These are phyloP conservation scores for Argentina anserina DNA, from an alignment of 306 rosid genomes.

Conservation along the genomic window DNA sequence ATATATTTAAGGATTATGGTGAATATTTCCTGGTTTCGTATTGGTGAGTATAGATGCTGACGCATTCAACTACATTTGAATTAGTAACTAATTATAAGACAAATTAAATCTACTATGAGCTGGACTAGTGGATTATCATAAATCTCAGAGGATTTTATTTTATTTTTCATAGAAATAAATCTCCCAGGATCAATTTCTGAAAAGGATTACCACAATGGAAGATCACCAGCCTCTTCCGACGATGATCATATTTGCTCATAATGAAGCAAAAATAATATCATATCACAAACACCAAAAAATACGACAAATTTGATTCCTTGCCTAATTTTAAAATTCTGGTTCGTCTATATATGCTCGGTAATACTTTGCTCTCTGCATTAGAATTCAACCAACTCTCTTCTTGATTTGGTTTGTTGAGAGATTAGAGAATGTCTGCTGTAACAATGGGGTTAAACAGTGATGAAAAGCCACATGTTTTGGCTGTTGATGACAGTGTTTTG, in stretches of 20 bases:
- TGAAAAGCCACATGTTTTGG: constrained; percentile 28
- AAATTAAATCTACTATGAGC: constrained; percentile 1
- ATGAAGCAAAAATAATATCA: neutral
- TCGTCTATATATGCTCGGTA: neutral
- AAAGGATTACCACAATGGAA: neutral
- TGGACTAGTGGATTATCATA: neutral
- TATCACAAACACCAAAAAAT: constrained; percentile 9
- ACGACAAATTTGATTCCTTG: constrained; percentile 14
- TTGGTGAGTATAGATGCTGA: neutral
- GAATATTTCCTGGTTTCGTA: neutral
- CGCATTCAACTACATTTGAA: neutral
- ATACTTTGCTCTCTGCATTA: too few species aligned
- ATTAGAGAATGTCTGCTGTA: neutral
- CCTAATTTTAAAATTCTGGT: neutral
- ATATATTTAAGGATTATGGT: neutral
- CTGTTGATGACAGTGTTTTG: constrained; percentile 29
- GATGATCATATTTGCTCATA: neutral
- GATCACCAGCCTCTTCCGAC: neutral
- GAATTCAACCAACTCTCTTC: neutral
- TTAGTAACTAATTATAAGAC: neutral
- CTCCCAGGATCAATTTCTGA: constrained; percentile 5
- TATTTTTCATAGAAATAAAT: constrained; percentile 6
- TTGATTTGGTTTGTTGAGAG: neutral
- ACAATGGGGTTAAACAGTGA: neutral
- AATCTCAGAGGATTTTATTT: neutral